phyloP scores from a whole-genome alignment of 78 protist genomes.

The Dictyostelium citrinum region DNA sequence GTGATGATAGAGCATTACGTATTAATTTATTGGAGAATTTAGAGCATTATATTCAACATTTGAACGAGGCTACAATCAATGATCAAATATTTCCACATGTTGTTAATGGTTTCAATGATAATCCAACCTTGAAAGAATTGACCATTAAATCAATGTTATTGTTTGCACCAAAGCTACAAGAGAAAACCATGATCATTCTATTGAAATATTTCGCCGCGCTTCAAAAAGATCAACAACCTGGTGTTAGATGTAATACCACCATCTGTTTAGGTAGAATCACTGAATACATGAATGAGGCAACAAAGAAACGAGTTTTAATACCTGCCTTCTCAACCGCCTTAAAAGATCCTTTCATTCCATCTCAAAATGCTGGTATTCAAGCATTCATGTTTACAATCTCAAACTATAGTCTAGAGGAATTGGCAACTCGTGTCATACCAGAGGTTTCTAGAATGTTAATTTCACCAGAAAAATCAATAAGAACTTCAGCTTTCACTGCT shows the following conservation, averaged over 20 bases:
- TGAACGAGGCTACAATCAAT: conserved; percentile 40
- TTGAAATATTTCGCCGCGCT: conserved; percentile 81
- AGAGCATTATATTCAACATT: conserved; percentile 68
- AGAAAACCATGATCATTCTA: conserved; percentile 63
- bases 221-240: conserved; percentile 87
- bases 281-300: conserved; percentile 19
- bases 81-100: conserved; percentile 84
- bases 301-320: conserved; percentile 78
- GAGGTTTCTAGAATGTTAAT: conserved; percentile 23
- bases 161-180: conserved; percentile 81
- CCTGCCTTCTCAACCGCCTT: conserved; percentile 88
- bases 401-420: conserved; percentile 52
- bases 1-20: conserved; percentile 85
- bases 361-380: conserved; percentile 81
- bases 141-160: conserved; percentile 80
- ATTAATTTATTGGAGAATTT: conserved; percentile 83
- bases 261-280: conserved; percentile 87
- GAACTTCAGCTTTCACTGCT: conserved; percentile 48
- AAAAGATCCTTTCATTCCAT: conserved; percentile 82
- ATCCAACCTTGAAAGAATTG: conserved; percentile 77
- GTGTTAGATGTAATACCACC: conserved; percentile 89
- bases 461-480: conserved; percentile 52
- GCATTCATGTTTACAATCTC: conserved; percentile 80
- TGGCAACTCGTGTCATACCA: conserved; percentile 73
- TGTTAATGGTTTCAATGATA: conserved; percentile 69